Base-by-base conservation (phyloP, 2,329 filamentous ascomycete genomes). In the Apiospora malaysiana region DNA sequence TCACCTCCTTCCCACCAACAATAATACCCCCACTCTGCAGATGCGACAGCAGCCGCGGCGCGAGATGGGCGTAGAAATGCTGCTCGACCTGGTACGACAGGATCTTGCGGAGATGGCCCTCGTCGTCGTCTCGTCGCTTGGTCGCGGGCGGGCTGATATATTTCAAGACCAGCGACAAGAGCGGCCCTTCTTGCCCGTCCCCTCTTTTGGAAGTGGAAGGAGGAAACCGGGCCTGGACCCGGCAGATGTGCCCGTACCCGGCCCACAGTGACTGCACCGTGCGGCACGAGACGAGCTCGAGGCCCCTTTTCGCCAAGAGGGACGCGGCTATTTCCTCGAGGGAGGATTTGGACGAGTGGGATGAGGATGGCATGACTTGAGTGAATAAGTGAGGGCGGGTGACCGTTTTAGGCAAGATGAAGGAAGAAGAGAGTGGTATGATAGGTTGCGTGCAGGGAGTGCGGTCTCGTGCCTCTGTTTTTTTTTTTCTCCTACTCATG, bases 71-170 rank as follows among this genome's bases (percentile, higher is more conserved):
- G 77, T 93, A 93, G 74, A 93, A 93, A 74, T 86, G 86, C 75
- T 91, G 89, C 78, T 93, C 91, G 4, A 91, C 88, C 65, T 90
- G 84, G 73, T 93, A 93, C 76, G 89, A 91, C 40, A 92, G 78
- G 71, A 92, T 85, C 76, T 93, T 93, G 8, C 91, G 86, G 0
- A 89, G 75, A 73, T 92, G 90, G 0, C 90, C 89, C 75, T 92
- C 90, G 47, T 90, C 86, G 3, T 80, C 74, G n/a, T 74, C 74
- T 37, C 72, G 70, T 3, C 43, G 74, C 0, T 69, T 72, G 16
- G 67, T 70, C 4, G 68, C 71, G 0, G 89, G 88, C 8, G 88
- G 88, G 0, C 85, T 85, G 49, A 92, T 89, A 69, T 90, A 82
- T 76, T 92, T 92, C 8, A 92, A 78, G 14, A 92, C 84, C 46